These are phyloP conservation scores for Ophioceras dolichostomum DNA, from an alignment of 2,329 filamentous ascomycete species.

Conservation along the genomic window DNA sequence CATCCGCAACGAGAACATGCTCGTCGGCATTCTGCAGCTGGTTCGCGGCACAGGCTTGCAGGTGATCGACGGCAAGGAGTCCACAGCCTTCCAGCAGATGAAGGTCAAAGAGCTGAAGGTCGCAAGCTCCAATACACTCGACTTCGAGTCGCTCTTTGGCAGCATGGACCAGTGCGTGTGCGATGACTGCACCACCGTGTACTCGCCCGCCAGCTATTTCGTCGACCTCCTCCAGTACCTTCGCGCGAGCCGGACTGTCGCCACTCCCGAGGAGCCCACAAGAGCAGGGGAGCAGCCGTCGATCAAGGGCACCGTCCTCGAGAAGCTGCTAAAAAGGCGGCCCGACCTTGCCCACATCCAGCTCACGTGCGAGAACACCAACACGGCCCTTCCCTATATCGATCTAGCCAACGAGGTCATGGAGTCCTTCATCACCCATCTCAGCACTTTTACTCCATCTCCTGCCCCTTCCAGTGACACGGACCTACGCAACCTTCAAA, in stretches of 20 bases:
- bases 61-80: background rate
- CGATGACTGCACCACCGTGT: slow-evolving; percentile 10
- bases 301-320: slow-evolving; percentile 4
- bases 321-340: slow-evolving; percentile 12
- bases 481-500: background rate
- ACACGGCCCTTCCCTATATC: slow-evolving; percentile 15
- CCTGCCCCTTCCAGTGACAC: background rate
- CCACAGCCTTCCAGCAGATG: background rate
- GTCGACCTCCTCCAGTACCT: slow-evolving; percentile 13
- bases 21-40: background rate
- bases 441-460: no score
- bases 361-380: slow-evolving; percentile 15
- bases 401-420: slow-evolving; percentile 17
- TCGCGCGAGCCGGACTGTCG: background rate
- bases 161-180: slow-evolving; percentile 6
- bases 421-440: slow-evolving; percentile 10
- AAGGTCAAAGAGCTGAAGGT: background rate
- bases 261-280: background rate
- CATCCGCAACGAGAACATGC: background rate
- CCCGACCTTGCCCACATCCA: slow-evolving; percentile 14
- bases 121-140: background rate
- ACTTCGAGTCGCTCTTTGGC: slow-evolving; percentile 6
- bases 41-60: background rate
- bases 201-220: slow-evolving; percentile 11
- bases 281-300: background rate